Percentiles rank a stretch among this genome's conserved stretches.
Evolutionary conservation across 371 early-diverging fungal species (phyloP).

Genomic region (Mortierella sp.): DNA sequence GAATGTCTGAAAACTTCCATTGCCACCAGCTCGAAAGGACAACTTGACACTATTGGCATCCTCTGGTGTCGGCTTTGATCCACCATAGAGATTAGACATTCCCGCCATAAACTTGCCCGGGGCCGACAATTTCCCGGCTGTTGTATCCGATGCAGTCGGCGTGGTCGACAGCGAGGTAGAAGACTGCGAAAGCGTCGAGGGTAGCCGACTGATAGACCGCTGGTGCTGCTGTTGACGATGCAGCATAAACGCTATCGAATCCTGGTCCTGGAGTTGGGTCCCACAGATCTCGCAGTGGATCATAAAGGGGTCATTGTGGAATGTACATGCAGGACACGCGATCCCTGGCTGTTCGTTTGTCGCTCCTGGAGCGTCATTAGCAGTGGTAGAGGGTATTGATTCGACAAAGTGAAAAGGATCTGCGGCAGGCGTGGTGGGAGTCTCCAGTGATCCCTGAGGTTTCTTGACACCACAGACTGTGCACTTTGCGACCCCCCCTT

Average conservation of each 20-base stretch:
- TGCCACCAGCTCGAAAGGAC: conserved; percentile 86
- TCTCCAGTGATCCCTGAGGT: conserved; percentile 30
- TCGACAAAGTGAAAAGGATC: conserved; percentile 35
- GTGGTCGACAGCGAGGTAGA: background rate
- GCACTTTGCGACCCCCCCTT: conserved; percentile 67
- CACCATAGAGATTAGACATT: conserved; percentile 18
- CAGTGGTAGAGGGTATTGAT: background rate
- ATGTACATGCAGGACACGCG: conserved; percentile 84
- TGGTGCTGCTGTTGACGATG: conserved; percentile 53
- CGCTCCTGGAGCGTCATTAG: background rate
- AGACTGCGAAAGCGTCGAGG: conserved; percentile 2
- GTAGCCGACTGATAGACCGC: conserved; percentile 44
- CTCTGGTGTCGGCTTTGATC: conserved; percentile 14
- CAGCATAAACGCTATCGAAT: conserved; percentile 39
- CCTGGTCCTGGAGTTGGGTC: conserved; percentile 62
- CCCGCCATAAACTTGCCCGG: conserved; percentile 16
- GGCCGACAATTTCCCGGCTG: conserved; percentile 12
- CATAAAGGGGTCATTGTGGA: conserved; percentile 87
- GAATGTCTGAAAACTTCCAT: conserved; percentile 67
- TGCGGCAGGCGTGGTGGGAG: conserved; percentile 13
- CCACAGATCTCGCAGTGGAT: conserved; percentile 86
- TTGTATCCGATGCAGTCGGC: background rate
- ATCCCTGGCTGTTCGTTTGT: conserved; percentile 24
- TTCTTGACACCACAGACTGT: conserved; percentile 80
- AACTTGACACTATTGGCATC: conserved; percentile 68